Conservation (phyloP, 129 eudicot species). For the Solidago caesia region DNA sequence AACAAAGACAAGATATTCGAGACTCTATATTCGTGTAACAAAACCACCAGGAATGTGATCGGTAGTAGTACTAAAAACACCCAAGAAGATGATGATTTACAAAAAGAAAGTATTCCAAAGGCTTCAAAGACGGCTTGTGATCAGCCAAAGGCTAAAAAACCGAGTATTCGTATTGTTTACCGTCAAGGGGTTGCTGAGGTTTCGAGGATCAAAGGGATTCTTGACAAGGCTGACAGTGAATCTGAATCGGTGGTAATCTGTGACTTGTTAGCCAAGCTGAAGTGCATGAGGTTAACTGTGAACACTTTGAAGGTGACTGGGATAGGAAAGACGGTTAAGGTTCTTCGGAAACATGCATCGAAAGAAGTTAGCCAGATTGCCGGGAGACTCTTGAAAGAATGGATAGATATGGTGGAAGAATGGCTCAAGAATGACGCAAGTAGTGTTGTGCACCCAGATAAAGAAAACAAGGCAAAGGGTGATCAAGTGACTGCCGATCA, state of each 20-base stretch:
- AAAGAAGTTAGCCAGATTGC: background rate
- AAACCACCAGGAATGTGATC: background rate
- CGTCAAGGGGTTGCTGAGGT: background rate
- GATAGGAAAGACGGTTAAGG: background rate
- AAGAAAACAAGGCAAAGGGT: too few species aligned
- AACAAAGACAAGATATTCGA: background rate
- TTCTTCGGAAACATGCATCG: background rate
- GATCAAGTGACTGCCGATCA: too few species aligned
- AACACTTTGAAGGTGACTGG: background rate
- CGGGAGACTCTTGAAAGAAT: background rate
- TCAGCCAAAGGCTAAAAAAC: too few species aligned
- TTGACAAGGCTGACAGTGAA: background rate
- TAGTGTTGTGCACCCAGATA: too few species aligned
- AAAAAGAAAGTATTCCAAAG: background rate
- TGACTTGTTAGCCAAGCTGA: slow-evolving; percentile 2
- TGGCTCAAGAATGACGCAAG: background rate
- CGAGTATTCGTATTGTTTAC: too few species aligned
- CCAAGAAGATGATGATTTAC: background rate
- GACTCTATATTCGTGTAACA: background rate
- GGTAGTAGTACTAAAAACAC: too few species aligned
- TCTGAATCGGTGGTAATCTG: background rate
- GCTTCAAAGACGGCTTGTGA: background rate
- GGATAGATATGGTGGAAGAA: background rate
- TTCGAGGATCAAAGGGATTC: slow-evolving; percentile 1
- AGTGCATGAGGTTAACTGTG: background rate